phyloP scores from a whole-genome alignment of 805 yeast species.

The Novakomyces olei region DNA sequence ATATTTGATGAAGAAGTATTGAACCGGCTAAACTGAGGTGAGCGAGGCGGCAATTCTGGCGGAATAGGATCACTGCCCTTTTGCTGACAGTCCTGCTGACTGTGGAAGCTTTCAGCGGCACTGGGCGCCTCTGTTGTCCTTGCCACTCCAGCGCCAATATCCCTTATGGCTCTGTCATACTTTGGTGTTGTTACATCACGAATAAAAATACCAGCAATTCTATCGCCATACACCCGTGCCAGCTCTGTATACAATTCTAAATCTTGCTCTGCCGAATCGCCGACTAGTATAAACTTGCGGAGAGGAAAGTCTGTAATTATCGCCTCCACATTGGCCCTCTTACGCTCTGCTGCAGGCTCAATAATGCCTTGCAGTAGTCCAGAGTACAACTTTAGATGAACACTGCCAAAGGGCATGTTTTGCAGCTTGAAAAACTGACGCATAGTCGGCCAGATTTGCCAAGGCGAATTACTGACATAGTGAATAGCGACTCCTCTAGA shows the following conservation, averaged over 20 bases:
- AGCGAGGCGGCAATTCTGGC: too few relatives aligned
- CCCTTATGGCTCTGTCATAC: too few relatives aligned
- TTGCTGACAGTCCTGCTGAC: too few relatives aligned
- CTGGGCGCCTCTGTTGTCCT: too few relatives aligned
- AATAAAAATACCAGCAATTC: conserved; percentile 53
- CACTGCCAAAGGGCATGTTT: conserved; percentile 54
- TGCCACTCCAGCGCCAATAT: too few relatives aligned
- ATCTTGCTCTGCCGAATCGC: conserved; percentile 93
- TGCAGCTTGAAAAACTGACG: conserved; percentile 31
- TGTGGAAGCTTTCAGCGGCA: too few relatives aligned
- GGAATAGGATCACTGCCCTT: too few relatives aligned
- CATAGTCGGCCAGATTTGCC: conserved; percentile 55
- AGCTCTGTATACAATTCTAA: conserved; percentile 69
- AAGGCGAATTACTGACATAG: conserved; percentile 89
- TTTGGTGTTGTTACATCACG: conserved; percentile 48
- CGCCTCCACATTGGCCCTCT: conserved; percentile 38
- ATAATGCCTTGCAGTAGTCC: conserved; percentile 65
- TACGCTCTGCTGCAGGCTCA: conserved; percentile 72
- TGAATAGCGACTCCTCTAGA: conserved; percentile 41
- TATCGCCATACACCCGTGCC: conserved; percentile 37
- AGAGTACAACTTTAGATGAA: conserved; percentile 67
- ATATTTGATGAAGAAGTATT: too few relatives aligned
- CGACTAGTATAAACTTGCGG: conserved; percentile 62
- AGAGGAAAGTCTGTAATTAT: conserved; percentile 52
- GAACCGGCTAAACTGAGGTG: too few relatives aligned